Percentiles rank a stretch among this genome's conserved stretches.
These are phyloP conservation scores for Xylaria sp. DNA, from an alignment of 2,329 filamentous ascomycete genomes.

Conservation along the genomic window DNA sequence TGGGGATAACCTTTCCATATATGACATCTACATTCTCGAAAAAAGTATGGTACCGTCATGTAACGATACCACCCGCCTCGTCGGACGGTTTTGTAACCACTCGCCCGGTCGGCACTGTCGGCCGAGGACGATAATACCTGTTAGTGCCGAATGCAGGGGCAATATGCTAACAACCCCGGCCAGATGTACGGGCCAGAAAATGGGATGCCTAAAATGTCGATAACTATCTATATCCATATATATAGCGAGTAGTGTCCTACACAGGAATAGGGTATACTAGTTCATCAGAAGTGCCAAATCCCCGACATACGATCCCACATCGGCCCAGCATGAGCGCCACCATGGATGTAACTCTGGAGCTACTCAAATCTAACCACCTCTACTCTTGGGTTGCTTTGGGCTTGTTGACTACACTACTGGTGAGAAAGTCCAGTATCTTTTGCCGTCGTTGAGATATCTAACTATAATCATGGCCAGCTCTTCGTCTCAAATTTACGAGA, in stretches of 20 bases:
- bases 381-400: slow-evolving; percentile 23
- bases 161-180: background rate
- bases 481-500: slow-evolving; percentile 19
- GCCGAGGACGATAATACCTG: slow-evolving; percentile 14
- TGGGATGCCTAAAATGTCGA: background rate
- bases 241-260: background rate
- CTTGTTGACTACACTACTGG: slow-evolving; percentile 26
- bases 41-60: background rate
- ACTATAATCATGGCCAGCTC: slow-evolving; percentile 5
- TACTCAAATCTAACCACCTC: slow-evolving; percentile 19
- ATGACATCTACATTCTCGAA: background rate
- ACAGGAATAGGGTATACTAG: background rate
- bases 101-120: slow-evolving; percentile 9
- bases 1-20: slow-evolving; percentile 1
- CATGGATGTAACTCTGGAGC: slow-evolving; percentile 13
- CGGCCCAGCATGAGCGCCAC: background rate
- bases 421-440: slow-evolving; percentile 10
- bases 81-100: background rate
- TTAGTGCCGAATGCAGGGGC: background rate
- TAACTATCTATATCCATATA: slow-evolving; percentile 1
- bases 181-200: background rate
- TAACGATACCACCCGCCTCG: background rate
- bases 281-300: background rate
- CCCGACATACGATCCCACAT: background rate
- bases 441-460: background rate